A percentile compares a stretch with the other conserved stretches of the same genome.
These are phyloP conservation scores for Mycena metata DNA, from an alignment of 768 basidiomycete species.

Conservation along the genomic window DNA sequence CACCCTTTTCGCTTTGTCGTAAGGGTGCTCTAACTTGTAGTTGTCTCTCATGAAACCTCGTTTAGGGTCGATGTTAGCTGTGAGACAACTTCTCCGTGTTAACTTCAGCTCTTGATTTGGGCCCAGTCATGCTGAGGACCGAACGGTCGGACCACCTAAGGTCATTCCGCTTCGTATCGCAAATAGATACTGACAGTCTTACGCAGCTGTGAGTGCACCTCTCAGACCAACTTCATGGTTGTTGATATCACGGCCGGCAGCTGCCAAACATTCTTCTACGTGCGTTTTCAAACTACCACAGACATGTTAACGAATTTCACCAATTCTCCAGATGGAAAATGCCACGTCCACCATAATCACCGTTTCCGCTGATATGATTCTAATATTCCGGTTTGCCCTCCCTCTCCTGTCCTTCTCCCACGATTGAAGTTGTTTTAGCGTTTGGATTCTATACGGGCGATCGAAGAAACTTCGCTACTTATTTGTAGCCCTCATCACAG, in stretches of 20 bases:
- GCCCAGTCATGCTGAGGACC: slow-evolving; percentile 21
- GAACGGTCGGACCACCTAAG: slow-evolving; percentile 23
- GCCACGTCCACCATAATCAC: slow-evolving; percentile 13
- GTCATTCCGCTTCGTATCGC: neutral
- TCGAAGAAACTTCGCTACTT: slow-evolving; percentile 19
- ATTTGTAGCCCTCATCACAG: slow-evolving; percentile 13
- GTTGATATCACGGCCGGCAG: neutral
- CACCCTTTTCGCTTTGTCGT: slow-evolving; percentile 18
- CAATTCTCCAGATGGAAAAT: slow-evolving; percentile 2
- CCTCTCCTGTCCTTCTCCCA: neutral
- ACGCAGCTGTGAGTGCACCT: neutral
- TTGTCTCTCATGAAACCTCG: neutral
- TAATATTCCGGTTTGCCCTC: slow-evolving; percentile 21
- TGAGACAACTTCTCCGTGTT: neutral
- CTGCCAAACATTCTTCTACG: slow-evolving; percentile 20
- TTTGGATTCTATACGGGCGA: slow-evolving; percentile 26
- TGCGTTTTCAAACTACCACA: neutral
- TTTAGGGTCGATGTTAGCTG: slow-evolving; percentile 20
- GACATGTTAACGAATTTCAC: neutral
- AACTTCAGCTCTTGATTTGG: neutral
- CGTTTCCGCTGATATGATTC: slow-evolving; percentile 17
- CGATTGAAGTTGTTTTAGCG: neutral
- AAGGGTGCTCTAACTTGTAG: neutral
- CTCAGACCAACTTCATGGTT: neutral
- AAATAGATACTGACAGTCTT: neutral